Conservation (phyloP, 495 filamentous ascomycete species). For the Arthonia radiata region DNA sequence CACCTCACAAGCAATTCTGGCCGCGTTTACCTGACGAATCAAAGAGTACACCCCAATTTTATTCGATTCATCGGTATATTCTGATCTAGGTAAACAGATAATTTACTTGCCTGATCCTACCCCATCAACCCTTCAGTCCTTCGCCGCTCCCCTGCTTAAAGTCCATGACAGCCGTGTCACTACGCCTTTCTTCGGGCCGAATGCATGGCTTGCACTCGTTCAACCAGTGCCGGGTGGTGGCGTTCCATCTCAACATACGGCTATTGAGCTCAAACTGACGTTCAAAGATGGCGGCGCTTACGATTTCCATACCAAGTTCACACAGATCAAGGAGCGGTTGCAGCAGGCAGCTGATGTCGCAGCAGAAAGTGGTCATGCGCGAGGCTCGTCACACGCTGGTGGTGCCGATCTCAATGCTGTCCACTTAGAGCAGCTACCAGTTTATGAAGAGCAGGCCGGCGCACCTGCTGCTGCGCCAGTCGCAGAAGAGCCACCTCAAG, state of each 20-base stretch:
- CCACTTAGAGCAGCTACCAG: constrained; percentile 62
- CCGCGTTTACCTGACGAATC: constrained; percentile 62
- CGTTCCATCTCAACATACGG: constrained; percentile 46
- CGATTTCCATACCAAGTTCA: constrained; percentile 67
- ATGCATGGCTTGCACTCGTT: constrained; percentile 61
- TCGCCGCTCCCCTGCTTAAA: constrained; percentile 66
- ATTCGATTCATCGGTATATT: neutral
- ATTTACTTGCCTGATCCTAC: constrained; percentile 65
- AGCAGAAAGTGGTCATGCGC: constrained; percentile 18
- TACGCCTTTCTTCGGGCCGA: constrained; percentile 88
- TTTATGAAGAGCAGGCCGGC: constrained; percentile 29
- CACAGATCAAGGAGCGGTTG: constrained; percentile 61
- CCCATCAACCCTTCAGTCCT: constrained; percentile 53
- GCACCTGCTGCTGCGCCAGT: constrained; percentile 3
- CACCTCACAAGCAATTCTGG: constrained; percentile 34
- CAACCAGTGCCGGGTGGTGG: constrained; percentile 68
- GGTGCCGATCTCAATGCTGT: constrained; percentile 30
- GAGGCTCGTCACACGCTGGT: constrained; percentile 17
- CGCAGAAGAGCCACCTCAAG: neutral
- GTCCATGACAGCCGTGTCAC: constrained; percentile 73
- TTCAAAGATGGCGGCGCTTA: constrained; percentile 91
- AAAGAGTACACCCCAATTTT: constrained; percentile 33
- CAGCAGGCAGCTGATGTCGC: constrained; percentile 54
- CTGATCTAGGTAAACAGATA: constrained; percentile 26
- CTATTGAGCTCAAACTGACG: constrained; percentile 55